A percentile compares a stretch with the other conserved stretches of the same genome.
Conservation (phyloP, 768 basidiomycete genomes). For the Austroboletus eburneus region DNA sequence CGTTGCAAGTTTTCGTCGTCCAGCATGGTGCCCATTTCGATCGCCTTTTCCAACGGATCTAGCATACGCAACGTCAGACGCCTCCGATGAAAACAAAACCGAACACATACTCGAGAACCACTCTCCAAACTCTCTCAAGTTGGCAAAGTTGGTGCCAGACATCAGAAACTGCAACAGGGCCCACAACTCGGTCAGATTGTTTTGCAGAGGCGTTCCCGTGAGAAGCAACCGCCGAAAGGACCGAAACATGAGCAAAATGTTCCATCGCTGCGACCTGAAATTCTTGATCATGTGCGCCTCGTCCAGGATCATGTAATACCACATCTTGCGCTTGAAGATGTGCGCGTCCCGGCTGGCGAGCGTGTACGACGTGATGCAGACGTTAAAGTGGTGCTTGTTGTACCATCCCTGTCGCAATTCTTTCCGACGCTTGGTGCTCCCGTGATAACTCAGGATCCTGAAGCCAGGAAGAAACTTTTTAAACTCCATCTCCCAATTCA, state of each 20-base stretch:
- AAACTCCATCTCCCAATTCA: conserved; percentile 98
- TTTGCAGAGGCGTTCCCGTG: conserved; percentile 95
- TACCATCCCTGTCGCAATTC: conserved; percentile 90
- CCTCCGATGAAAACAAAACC: neutral
- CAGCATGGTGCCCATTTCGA: conserved; percentile 73
- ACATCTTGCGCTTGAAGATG: conserved; percentile 87
- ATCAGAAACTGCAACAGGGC: conserved; percentile 92
- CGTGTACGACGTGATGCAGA: conserved; percentile 92
- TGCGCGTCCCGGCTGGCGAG: conserved; percentile 88
- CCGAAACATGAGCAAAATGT: conserved; percentile 82
- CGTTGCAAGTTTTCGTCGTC: conserved; percentile 85
- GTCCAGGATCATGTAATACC: conserved; percentile 96
- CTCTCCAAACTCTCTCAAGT: conserved; percentile 88
- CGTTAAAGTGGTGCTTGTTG: conserved; percentile 85
- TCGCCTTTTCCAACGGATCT: conserved; percentile 93
- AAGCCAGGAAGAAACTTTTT: conserved; percentile 93
- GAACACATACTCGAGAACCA: conserved; percentile 88
- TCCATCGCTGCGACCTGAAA: conserved; percentile 92
- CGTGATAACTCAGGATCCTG: conserved; percentile 85
- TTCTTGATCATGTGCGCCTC: conserved; percentile 99
- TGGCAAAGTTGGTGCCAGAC: conserved; percentile 84
- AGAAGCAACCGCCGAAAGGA: conserved; percentile 83
- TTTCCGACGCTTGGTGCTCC: conserved; percentile 82
- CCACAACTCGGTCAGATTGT: conserved; percentile 96
- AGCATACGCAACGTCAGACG: neutral